Base-by-base conservation (phyloP, 192 early-diverging fungal genomes). In the Gigaspora rosea region DNA sequence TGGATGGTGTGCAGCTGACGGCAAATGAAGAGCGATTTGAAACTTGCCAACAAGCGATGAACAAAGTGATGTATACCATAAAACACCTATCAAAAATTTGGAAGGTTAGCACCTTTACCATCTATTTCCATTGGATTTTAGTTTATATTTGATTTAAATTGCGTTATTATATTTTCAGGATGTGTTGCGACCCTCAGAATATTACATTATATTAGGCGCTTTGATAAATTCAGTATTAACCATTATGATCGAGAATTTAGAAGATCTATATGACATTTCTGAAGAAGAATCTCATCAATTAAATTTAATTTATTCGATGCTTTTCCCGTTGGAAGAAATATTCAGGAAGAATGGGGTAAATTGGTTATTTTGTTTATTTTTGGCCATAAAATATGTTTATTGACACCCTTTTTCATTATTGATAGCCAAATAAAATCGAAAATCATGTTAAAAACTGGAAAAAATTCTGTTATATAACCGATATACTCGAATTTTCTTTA, bases 401-500 rank as follows among this genome's bases (percentile, higher is more conserved):
- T 66, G 36, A 32, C 41, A 49, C 36, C 18, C 27, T 46, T 57
- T 67, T 18, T 51, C 20, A 46, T 52, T 16, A 12, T 33, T 33
- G 22, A 16, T 54, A 76, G 75, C 8, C 50, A 67, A 41, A 73
- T 61, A 61, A 33, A 22, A 67, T 76, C n/a, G 50, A 36, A 22
- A 76, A 56, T 8, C 22, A 76, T 22, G 20, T 36, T 16, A 56
- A 41, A 56, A 56, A 76, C 22, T 90, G 88, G 88, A 68, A 85
- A 54, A 89, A 87, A 67, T 86, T 88, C 46, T 83, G 81, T 77
- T 63, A 84, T 12, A 8, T 88, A 15, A 83, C 84, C 11, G 85
- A 86, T 56, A 85, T 90, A 46, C 80, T 90, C 3, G 85, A 89
- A 33, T 72, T 88, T 68, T 84, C 82, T 18, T 84, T 89, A 69